These are phyloP conservation scores for Aspergillus oerlinghausenensis DNA, from an alignment of 2,329 filamentous ascomycete genomes.

Conservation along the genomic window DNA sequence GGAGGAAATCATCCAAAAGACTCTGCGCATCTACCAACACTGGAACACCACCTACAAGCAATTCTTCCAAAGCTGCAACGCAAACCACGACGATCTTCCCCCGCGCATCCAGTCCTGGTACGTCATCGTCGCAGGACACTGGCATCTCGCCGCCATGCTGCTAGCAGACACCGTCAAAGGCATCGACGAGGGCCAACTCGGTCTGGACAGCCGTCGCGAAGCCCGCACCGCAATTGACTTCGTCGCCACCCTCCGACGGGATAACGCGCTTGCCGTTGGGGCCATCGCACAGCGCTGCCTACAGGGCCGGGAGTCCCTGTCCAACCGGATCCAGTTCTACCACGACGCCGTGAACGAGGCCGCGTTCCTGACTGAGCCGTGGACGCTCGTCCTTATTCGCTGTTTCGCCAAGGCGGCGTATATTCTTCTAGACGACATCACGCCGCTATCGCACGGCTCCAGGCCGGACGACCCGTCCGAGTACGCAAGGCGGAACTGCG, in stretches of 20 bases:
- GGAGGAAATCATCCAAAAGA: conserved; percentile 47
- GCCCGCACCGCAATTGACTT: conserved; percentile 29
- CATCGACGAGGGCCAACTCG: conserved; percentile 35
- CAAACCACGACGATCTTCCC: conserved; percentile 48
- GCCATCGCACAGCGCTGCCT: conserved; percentile 48
- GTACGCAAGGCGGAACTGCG: conserved; percentile 26
- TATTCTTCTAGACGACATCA: conserved; percentile 32
- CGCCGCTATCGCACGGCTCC: background rate
- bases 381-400: conserved; percentile 53
- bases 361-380: conserved; percentile 57
- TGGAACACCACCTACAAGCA: conserved; percentile 51
- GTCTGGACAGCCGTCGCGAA: conserved; percentile 16
- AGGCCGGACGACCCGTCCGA: background rate
- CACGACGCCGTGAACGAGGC: conserved; percentile 53
- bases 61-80: conserved; percentile 51
- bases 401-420: conserved; percentile 48
- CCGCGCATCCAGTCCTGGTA: conserved; percentile 57
- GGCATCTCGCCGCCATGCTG: conserved; percentile 54
- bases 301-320: conserved; percentile 20
- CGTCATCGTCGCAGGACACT: conserved; percentile 54
- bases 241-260: conserved; percentile 38
- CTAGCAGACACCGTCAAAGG: conserved; percentile 52
- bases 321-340: conserved; percentile 29
- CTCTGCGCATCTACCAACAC: conserved; percentile 50
- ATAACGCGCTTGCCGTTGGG: conserved; percentile 45